Evolutionary conservation across 139 green algal species (phyloP), one percentile per base, ranked within the genome.

Genomic region (Astrephomene gubernaculifera): DNA sequence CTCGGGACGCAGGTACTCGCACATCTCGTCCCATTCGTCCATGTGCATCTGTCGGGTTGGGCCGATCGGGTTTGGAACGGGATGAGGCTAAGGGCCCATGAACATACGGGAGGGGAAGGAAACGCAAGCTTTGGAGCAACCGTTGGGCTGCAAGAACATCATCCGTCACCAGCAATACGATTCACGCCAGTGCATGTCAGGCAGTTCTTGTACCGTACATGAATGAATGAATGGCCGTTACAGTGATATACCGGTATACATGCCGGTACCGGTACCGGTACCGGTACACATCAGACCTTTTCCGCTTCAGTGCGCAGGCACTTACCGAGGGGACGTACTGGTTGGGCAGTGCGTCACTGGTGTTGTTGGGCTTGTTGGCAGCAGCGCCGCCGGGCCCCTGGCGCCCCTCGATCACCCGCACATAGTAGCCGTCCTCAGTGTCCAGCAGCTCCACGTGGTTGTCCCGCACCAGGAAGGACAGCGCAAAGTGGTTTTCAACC

Each of bases 401-500:
- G n/a, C n/a, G n/a, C n/a, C 4, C 22, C 7, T 70, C 65, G 17
- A 69, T 27, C 10, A 65, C 35, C 1, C 65, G 69, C 54, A 86
- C 71, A 2, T 22, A 33, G 31, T 67, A 31, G 14, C 70, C 78
- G 2, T 19, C 8, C 7, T 64, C 57, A 4, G 35, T 22, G 45
- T 75, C 67, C 36, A 49, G 21, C 35, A 89, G 33, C 7, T 35
- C 36, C 31, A 82, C 85, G 5, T 8, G 33, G 49, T 78, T 75
- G 35, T 89, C 90, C 10, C 91, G 79, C 53, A 97, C 94, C 82
- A 98, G 90, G 91, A 98, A 98, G 17, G 93, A 95, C 4, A 97
- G 89, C 38, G 94, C 91, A 78, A 98, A 98, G 24, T 95, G 53
- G 87, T 98, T 98, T 87, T 98, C 95, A 43, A 97, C 88, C 1